A percentile compares a stretch with the other conserved stretches of the same genome.
Evolutionary conservation across 2,329 filamentous ascomycete species (phyloP).

Genomic region (Thielaviopsis musarum): DNA sequence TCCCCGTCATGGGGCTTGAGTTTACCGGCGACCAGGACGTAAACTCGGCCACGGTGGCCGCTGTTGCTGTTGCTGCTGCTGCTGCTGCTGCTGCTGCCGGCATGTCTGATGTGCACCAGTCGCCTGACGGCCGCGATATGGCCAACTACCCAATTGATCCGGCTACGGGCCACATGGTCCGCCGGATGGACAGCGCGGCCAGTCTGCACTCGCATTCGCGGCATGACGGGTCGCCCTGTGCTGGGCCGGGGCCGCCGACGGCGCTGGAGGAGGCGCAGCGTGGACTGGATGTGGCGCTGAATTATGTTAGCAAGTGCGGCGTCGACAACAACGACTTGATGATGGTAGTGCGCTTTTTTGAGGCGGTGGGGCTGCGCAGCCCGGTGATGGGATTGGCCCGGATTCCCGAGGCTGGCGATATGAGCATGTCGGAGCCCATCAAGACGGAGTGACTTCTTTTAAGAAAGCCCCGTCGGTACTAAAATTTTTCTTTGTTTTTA

Average conservation of each 20-base stretch:
- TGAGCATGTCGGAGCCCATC: neutral
- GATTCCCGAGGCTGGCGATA: neutral
- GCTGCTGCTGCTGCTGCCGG: neutral
- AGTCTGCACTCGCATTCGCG: conserved; percentile 1
- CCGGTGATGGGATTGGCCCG: neutral
- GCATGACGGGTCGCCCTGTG: neutral
- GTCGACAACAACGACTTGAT: conserved; percentile 9
- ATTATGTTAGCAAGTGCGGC: conserved; percentile 11
- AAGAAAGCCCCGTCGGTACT: neutral
- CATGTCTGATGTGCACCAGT: conserved; percentile 13
- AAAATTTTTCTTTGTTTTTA: too few relatives aligned
- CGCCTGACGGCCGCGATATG: conserved; percentile 9
- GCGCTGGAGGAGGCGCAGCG: conserved; percentile 12
- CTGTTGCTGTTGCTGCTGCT: neutral
- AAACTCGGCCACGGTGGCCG: conserved; percentile 3
- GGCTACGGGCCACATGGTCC: conserved; percentile 3
- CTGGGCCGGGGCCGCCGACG: neutral
- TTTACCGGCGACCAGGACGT: conserved; percentile 27
- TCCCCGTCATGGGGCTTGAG: conserved; percentile 54
- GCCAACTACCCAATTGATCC: neutral
- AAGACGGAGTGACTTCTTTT: neutral
- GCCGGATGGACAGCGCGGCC: conserved; percentile 7
- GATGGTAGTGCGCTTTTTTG: conserved; percentile 13
- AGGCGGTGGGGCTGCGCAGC: conserved; percentile 6
- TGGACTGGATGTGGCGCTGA: conserved; percentile 11